Base-by-base conservation (phyloP, 768 basidiomycete species). In the Mycena sanguinolenta region DNA sequence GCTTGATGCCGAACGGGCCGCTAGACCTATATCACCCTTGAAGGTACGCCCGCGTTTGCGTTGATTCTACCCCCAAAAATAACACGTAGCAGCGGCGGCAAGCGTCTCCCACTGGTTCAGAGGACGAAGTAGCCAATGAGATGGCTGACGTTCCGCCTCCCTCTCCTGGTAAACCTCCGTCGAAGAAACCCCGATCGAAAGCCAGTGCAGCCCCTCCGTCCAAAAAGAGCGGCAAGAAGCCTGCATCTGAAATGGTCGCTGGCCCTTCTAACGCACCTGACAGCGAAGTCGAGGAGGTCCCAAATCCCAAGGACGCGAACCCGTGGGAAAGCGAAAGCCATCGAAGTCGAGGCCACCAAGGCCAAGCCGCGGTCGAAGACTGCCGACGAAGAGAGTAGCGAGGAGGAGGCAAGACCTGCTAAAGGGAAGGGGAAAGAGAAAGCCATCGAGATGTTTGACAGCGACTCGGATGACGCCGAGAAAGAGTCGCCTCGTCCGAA, bases 1-100 rank as follows among this genome's bases (percentile, higher is more conserved):
- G 36, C 76, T 89, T 2, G 83, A 85, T 50, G 74, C 78, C 14
- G 82, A 84, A 74, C 79, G 78, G 25, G 77, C 76, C 67, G 79
- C 76, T 54, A 79, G 76, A 59, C 76, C 84, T 21, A 73, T 69
- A 23, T 73, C 79, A 21, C 75, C 78, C 39, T 30, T 71, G 71
- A 72, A 67, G 64, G 79, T 80, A 58, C 58, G 39, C 16, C 3
- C 39, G 42, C 38, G 25, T 58, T 21, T 10, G 21, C 54, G 16
- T 59, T 5, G 21, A 32, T 39, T 19, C 63, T 69, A 28, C 17
- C 30, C 2, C 39, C 44, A 36, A 32, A 57, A 36, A 28, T 60
- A 36, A 65, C 58, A 34, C 30, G 8, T 13, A 70, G 6, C 55
- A 66, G 68, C 68, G 61, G 30, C 68, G 65, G 23, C 42, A 49